Conservation (phyloP, 768 basidiomycete species). For the Naganishia friedmannii region DNA sequence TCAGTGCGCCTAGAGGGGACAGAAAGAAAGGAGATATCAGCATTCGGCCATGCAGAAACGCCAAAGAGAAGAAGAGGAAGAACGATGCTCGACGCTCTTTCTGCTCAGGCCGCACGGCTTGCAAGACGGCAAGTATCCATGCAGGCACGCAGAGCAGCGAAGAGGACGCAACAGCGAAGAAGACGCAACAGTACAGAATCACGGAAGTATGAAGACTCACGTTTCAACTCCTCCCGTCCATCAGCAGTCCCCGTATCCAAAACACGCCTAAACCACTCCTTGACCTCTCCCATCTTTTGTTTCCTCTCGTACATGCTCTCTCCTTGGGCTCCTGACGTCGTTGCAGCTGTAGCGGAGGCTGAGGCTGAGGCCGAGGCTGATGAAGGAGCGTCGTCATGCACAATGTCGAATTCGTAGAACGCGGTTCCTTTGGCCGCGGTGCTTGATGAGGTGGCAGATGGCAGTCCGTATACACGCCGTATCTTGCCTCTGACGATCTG, state of each 20-base stretch:
- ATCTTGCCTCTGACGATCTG: slow-evolving; percentile 65
- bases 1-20: slow-evolving; percentile 14
- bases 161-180: no score
- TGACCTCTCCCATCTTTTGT: slow-evolving; percentile 63
- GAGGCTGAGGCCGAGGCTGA: no score
- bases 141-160: no score
- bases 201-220: slow-evolving; percentile 27
- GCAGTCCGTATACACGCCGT: slow-evolving; percentile 66
- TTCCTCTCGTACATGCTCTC: slow-evolving; percentile 36
- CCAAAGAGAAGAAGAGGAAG: neutral
- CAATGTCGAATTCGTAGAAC: slow-evolving; percentile 65
- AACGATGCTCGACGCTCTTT: no score
- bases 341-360: slow-evolving; percentile 39
- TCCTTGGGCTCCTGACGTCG: slow-evolving; percentile 56
- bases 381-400: slow-evolving; percentile 42
- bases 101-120: no score
- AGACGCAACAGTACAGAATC: no score
- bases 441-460: neutral
- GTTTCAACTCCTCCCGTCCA: slow-evolving; percentile 30
- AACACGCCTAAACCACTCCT: slow-evolving; percentile 66
- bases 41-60: neutral
- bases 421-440: neutral
- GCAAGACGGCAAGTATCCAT: no score
- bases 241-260: slow-evolving; percentile 29
- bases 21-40: neutral